These are phyloP conservation scores for Myriosclerotinia curreyana DNA, from an alignment of 2,329 filamentous ascomycete species.

Conservation along the genomic window DNA sequence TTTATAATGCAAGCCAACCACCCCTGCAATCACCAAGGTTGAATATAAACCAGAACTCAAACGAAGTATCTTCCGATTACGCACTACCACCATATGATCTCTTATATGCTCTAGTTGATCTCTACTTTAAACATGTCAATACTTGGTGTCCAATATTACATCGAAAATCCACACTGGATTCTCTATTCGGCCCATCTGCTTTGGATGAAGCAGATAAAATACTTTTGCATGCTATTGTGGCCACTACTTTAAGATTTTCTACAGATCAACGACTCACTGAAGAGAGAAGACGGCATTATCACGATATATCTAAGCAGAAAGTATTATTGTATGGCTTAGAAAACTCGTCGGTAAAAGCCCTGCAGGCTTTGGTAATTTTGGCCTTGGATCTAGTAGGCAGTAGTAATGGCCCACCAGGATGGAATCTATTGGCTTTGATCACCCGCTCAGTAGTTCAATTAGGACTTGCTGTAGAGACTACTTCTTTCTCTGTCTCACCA, in stretches of 20 bases:
- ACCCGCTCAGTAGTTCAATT: slow-evolving; percentile 86
- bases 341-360: slow-evolving; percentile 81
- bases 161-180: slow-evolving; percentile 74
- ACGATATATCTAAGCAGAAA: slow-evolving; percentile 77
- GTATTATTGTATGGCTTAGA: slow-evolving; percentile 86
- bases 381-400: slow-evolving; percentile 81
- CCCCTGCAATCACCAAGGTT: slow-evolving; percentile 58
- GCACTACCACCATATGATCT: slow-evolving; percentile 74
- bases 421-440: slow-evolving; percentile 88
- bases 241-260: slow-evolving; percentile 81
- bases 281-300: slow-evolving; percentile 70
- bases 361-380: slow-evolving; percentile 84
- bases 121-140: slow-evolving; percentile 78
- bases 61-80: slow-evolving; percentile 53
- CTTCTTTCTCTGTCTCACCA: slow-evolving; percentile 74
- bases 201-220: slow-evolving; percentile 80
- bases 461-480: slow-evolving; percentile 78
- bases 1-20: slow-evolving; percentile 37
- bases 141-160: slow-evolving; percentile 91
- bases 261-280: slow-evolving; percentile 71
- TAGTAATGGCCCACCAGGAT: slow-evolving; percentile 86
- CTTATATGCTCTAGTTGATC: slow-evolving; percentile 67
- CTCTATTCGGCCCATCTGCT: slow-evolving; percentile 72
- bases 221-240: slow-evolving; percentile 82
- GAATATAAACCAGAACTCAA: slow-evolving; percentile 49